A percentile compares a stretch with the other conserved stretches of the same genome.
phyloP scores from a whole-genome alignment of 106 monocot species.

The Chionographis japonica region DNA sequence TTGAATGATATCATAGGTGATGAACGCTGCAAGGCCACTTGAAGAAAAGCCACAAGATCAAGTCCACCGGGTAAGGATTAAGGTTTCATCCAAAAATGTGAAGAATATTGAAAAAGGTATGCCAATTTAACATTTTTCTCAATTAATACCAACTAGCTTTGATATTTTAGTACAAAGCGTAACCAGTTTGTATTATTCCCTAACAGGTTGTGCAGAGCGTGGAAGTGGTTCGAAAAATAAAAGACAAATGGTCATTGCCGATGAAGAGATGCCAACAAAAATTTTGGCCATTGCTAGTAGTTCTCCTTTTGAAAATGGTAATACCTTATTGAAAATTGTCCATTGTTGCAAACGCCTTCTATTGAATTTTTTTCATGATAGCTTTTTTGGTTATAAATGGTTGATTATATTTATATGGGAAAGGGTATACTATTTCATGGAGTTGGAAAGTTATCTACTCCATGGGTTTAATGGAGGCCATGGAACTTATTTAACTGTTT shows the following conservation, averaged over 20 bases:
- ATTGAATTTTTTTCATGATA: neutral
- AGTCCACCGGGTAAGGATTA: slow-evolving; percentile 15
- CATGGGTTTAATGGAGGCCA: too few species aligned
- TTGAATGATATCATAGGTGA: too few species aligned
- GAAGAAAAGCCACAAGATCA: slow-evolving; percentile 4
- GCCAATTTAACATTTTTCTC: neutral
- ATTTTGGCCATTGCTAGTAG: slow-evolving; percentile 3
- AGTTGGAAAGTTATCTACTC: too few species aligned
- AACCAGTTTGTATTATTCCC: neutral
- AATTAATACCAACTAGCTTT: neutral
- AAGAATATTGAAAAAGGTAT: slow-evolving; percentile 27
- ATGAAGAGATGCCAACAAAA: slow-evolving; percentile 16
- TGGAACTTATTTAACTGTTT: too few species aligned
- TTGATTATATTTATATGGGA: too few species aligned
- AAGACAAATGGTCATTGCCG: slow-evolving; percentile 8
- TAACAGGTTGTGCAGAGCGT: slow-evolving; percentile 22
- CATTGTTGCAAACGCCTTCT: too few species aligned
- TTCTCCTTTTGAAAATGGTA: slow-evolving; percentile 10
- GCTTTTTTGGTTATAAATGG: neutral
- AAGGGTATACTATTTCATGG: too few species aligned
- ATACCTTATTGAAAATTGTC: neutral
- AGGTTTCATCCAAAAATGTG: slow-evolving; percentile 19
- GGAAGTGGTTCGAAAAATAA: slow-evolving; percentile 21
- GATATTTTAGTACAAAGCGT: neutral
- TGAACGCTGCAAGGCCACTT: slow-evolving; percentile 3